These are phyloP conservation scores for Trichoderma koningii DNA, from an alignment of 2,329 filamentous ascomycete species.

Conservation along the genomic window DNA sequence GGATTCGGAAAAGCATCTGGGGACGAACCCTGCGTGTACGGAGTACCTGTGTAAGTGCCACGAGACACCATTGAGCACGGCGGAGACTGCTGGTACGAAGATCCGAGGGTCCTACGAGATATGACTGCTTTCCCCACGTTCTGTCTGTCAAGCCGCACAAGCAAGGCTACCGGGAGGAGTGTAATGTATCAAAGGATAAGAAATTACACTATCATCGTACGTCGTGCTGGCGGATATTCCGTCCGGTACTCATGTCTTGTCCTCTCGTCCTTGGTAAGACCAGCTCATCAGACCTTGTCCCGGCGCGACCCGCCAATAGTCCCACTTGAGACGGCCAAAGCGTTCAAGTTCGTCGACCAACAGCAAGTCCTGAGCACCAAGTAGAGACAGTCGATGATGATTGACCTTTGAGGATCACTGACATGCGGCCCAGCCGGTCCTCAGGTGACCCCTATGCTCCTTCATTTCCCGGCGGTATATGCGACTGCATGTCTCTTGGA, in stretches of 20 bases:
- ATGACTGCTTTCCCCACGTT: neutral
- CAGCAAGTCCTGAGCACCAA: neutral
- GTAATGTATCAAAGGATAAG: no score
- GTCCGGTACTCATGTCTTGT: neutral
- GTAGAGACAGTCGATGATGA: neutral
- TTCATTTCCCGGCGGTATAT: neutral
- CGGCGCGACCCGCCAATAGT: constrained; percentile 19
- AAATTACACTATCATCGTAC: neutral
- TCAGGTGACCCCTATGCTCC: neutral
- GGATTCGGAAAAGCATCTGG: neutral
- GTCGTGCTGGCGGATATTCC: neutral
- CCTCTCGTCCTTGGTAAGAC: neutral
- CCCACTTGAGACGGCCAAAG: constrained; percentile 3
- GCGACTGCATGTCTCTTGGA: no score
- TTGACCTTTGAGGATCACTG: neutral
- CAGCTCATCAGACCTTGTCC: constrained; percentile 10
- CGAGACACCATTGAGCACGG: neutral
- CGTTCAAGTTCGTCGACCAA: neutral
- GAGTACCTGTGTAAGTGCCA: neutral
- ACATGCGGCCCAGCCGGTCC: neutral
- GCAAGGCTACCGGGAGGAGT: no score
- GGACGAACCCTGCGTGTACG: neutral
- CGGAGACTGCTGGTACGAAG: neutral
- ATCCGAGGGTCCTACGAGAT: neutral
- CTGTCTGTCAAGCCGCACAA: no score